Evolutionary conservation across 169 alveolate genomes (phyloP).

Genomic region (Toxoplasma gondii): DNA sequence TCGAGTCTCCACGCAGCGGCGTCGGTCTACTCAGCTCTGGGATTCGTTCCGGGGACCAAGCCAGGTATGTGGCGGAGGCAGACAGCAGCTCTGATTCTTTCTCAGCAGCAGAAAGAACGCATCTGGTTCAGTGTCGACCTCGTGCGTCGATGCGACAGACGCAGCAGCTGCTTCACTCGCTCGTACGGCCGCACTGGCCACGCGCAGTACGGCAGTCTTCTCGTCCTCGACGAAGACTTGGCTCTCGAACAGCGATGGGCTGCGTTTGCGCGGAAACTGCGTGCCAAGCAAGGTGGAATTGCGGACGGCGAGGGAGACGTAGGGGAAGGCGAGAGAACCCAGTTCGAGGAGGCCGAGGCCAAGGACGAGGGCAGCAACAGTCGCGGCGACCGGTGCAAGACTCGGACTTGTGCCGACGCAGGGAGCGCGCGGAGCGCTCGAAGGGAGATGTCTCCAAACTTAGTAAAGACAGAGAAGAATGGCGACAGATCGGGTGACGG

Average conservation of each 20-base stretch:
- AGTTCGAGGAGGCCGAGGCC: too few relatives aligned
- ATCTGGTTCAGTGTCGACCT: constrained; percentile 25
- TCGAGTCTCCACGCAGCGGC: not conserved
- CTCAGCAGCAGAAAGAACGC: constrained; percentile 12
- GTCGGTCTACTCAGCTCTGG: not conserved
- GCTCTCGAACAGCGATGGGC: constrained; percentile 16
- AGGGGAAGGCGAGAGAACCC: not conserved
- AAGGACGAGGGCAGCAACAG: too few relatives aligned
- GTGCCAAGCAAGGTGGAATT: not conserved
- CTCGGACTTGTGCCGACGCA: too few relatives aligned
- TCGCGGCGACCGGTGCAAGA: too few relatives aligned
- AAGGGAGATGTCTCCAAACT: too few relatives aligned
- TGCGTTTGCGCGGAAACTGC: not conserved
- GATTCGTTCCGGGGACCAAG: not conserved
- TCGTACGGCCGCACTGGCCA: constrained; percentile 38
- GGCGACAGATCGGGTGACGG: too few relatives aligned
- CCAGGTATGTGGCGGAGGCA: not conserved
- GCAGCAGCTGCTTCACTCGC: constrained; percentile 58
- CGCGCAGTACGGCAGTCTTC: constrained; percentile 52
- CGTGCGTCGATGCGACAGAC: not conserved
- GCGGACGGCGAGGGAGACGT: not conserved
- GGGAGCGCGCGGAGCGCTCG: too few relatives aligned
- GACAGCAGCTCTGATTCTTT: not conserved
- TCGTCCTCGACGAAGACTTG: constrained; percentile 30
- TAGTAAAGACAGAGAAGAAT: too few relatives aligned